These are phyloP conservation scores for Populus nigra DNA, from an alignment of 345 rosid species.

Conservation along the genomic window DNA sequence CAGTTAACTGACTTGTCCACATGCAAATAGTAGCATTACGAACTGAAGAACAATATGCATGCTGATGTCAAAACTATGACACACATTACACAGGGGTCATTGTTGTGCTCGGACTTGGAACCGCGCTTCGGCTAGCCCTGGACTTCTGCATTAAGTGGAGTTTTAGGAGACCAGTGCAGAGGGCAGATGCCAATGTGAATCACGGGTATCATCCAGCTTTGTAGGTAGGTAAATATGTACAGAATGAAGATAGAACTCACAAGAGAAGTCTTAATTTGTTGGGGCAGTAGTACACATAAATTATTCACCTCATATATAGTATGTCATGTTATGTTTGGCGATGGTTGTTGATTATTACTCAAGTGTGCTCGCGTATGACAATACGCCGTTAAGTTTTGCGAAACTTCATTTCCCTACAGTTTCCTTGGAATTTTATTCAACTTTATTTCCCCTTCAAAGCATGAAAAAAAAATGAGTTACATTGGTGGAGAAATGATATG, in stretches of 20 bases:
- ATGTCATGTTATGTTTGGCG: slow-evolving; percentile 6
- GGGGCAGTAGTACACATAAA: slow-evolving; percentile 8
- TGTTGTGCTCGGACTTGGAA: slow-evolving; percentile 90
- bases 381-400: background rate
- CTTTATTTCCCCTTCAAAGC: background rate
- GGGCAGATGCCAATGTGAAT: slow-evolving; percentile 58
- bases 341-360: slow-evolving; percentile 10
- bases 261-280: slow-evolving; percentile 9
- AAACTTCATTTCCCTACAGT: background rate
- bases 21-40: background rate
- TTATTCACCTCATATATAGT: slow-evolving; percentile 10
- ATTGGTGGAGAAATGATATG: background rate
- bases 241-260: slow-evolving; percentile 11
- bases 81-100: slow-evolving; percentile 57
- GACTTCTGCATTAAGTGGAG: slow-evolving; percentile 90
- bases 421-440: background rate
- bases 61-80: slow-evolving; percentile 10
- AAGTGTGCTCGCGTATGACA: background rate
- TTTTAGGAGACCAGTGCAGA: slow-evolving; percentile 63
- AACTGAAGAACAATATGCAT: slow-evolving; percentile 1
- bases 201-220: slow-evolving; percentile 61
- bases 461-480: background rate
- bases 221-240: slow-evolving; percentile 41
- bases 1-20: background rate
- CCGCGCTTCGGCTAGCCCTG: slow-evolving; percentile 69